Conservation (phyloP, 768 basidiomycete genomes). For the Lentinula raphanica region DNA sequence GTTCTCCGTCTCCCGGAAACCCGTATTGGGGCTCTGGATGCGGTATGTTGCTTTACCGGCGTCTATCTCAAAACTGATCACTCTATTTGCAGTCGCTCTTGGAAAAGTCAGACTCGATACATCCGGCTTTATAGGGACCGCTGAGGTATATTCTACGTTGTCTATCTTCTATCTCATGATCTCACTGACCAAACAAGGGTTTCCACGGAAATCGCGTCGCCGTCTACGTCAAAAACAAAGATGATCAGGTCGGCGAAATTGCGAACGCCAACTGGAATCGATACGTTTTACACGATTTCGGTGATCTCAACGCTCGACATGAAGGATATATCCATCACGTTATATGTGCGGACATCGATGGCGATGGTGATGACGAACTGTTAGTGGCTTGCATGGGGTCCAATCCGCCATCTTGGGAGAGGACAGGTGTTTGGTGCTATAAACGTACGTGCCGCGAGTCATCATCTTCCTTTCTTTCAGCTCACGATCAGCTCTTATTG, state of each 20-base stretch:
- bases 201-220: neutral
- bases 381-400: conserved; percentile 19
- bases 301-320: conserved; percentile 13
- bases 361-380: conserved; percentile 13
- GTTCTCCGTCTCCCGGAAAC: neutral
- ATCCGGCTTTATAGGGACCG: neutral
- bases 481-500: neutral
- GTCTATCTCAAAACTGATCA: neutral
- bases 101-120: neutral
- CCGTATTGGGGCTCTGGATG: neutral
- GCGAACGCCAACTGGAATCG: conserved; percentile 15
- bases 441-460: neutral
- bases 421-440: conserved; percentile 1
- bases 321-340: conserved; percentile 18
- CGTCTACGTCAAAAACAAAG: neutral
- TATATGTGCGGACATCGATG: conserved; percentile 5
- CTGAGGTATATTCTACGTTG: neutral
- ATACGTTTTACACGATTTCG: conserved; percentile 17
- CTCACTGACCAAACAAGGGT: neutral
- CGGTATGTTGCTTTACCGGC: neutral
- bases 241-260: neutral
- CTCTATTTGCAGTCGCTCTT: neutral
- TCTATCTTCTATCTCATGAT: neutral
- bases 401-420: neutral
- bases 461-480: neutral